phyloP scores from a whole-genome alignment of 2,329 filamentous ascomycete genomes.

The Orbilia oligospora region DNA sequence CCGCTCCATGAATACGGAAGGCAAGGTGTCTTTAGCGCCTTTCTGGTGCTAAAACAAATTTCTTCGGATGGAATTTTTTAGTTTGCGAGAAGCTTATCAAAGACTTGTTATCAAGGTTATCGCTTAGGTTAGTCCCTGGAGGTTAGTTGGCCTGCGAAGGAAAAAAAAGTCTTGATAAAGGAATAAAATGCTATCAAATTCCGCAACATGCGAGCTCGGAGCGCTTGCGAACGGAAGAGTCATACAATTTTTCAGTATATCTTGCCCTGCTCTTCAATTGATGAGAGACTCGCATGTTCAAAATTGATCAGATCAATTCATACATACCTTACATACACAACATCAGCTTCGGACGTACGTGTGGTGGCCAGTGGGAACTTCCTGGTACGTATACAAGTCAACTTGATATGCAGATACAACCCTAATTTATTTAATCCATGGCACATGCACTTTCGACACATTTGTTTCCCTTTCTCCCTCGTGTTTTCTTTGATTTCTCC shows the following conservation, averaged over 20 bases:
- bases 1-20: constrained; percentile 39
- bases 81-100: constrained; percentile 42
- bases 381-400: constrained; percentile 35
- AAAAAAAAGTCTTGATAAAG: constrained; percentile 25
- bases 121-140: constrained; percentile 56
- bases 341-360: not conserved
- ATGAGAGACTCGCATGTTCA: not conserved
- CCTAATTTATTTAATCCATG: constrained; percentile 43
- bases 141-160: not conserved
- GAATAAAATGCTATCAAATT: constrained; percentile 17
- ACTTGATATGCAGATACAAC: constrained; percentile 20
- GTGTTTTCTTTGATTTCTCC: constrained; percentile 26
- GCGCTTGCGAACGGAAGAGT: constrained; percentile 40
- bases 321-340: too few species aligned
- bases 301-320: constrained; percentile 18
- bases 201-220: constrained; percentile 50
- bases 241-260: constrained; percentile 36
- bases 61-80: constrained; percentile 31
- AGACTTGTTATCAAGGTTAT: constrained; percentile 53
- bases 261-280: constrained; percentile 18
- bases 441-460: constrained; percentile 36
- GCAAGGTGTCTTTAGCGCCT: constrained; percentile 18
- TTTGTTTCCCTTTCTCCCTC: constrained; percentile 21
- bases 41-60: not conserved
- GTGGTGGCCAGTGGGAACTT: too few species aligned